These are phyloP conservation scores for Tuber umbilicatum DNA, from an alignment of 495 filamentous ascomycete species.

Conservation along the genomic window DNA sequence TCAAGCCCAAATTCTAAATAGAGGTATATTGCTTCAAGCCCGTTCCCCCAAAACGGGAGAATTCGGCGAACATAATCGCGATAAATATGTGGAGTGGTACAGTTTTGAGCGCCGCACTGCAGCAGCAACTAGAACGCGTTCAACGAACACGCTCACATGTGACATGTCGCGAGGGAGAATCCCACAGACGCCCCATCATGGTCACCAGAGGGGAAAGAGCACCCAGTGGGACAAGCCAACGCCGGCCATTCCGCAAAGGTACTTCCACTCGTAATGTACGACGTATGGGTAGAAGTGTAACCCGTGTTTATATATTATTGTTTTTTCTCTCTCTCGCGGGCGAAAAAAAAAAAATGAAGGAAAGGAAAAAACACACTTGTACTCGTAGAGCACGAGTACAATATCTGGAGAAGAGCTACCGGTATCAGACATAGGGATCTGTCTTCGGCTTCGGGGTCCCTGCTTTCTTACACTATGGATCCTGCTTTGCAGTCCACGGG, in stretches of 20 bases:
- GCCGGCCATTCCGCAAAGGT: not conserved
- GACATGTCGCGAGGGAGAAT: constrained; percentile 30
- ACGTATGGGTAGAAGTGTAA: not conserved
- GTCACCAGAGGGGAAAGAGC: not conserved
- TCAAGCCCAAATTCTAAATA: constrained; percentile 22
- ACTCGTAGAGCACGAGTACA: too few species aligned
- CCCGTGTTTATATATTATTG: constrained; percentile 8
- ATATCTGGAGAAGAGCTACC: not conserved
- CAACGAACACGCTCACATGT: constrained; percentile 35
- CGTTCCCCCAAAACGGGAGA: constrained; percentile 14
- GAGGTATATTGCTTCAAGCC: constrained; percentile 20
- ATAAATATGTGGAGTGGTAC: constrained; percentile 25
- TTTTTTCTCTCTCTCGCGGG: not conserved
- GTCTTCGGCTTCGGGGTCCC: not conserved
- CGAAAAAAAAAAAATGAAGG: not conserved
- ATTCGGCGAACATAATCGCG: constrained; percentile 15
- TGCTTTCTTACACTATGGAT: not conserved
- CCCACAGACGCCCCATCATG: not conserved
- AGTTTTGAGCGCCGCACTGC: constrained; percentile 18
- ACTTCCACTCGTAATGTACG: not conserved
- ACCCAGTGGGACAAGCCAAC: not conserved
- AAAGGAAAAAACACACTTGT: not conserved
- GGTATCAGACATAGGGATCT: not conserved
- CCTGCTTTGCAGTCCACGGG: not conserved
- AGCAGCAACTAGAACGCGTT: constrained; percentile 21